Evolutionary conservation across 2,329 filamentous ascomycete genomes (phyloP).

Genomic region (Trichothecium sympodiale): DNA sequence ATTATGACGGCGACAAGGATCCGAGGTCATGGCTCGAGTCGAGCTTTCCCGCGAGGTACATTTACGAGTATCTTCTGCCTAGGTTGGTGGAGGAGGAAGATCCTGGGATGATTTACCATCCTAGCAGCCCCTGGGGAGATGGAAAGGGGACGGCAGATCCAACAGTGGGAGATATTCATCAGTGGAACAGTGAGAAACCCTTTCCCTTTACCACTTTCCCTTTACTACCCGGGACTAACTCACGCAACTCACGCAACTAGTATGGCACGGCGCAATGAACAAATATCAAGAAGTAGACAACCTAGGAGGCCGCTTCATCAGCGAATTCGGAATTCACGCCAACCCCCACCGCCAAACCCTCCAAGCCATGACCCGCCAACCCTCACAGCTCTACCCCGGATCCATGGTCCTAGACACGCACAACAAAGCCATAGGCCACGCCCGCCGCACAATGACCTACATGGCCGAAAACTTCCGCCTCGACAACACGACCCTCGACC

Average conservation of each 20-base stretch:
- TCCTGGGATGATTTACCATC: constrained; percentile 57
- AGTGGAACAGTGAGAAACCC: constrained; percentile 41
- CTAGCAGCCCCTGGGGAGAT: constrained; percentile 63
- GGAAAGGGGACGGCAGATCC: constrained; percentile 45
- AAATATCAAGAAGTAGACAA: constrained; percentile 67
- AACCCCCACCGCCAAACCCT: constrained; percentile 59
- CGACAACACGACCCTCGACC: constrained; percentile 29
- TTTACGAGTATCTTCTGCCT: constrained; percentile 65
- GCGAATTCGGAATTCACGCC: constrained; percentile 71
- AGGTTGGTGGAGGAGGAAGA: constrained; percentile 51
- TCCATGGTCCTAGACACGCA: constrained; percentile 69
- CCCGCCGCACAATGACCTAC: constrained; percentile 63
- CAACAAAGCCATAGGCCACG: constrained; percentile 72
- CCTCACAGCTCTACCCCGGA: constrained; percentile 47
- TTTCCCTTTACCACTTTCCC: neutral
- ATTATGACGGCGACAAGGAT: constrained; percentile 60
- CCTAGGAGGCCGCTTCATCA: constrained; percentile 65
- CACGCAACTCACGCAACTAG: constrained; percentile 11
- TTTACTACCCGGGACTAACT: neutral
- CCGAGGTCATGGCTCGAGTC: constrained; percentile 64
- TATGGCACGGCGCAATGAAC: constrained; percentile 62
- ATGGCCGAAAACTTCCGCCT: constrained; percentile 61
- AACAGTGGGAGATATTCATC: constrained; percentile 68
- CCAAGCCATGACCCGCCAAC: constrained; percentile 46
- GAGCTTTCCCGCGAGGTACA: constrained; percentile 64